Base-by-base conservation (phyloP, 169 alveolate genomes). In the Amoebophrya sp. region DNA sequence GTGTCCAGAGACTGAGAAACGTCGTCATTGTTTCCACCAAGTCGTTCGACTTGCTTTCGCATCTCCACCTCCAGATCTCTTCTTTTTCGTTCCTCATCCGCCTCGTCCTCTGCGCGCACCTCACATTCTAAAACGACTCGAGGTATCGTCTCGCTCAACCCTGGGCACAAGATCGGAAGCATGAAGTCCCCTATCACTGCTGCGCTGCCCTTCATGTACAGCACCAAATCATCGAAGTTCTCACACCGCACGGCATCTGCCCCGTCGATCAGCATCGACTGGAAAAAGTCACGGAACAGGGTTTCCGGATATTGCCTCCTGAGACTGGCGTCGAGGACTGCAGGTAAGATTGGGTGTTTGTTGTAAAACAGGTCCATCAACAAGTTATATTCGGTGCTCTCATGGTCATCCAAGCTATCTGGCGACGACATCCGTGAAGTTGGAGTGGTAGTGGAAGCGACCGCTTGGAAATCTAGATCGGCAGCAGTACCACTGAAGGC, bases 141-240 rank as follows among this genome's bases (percentile, higher is more conserved):
- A 29, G 83, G 83, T 36, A 65, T 1, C 2, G 2, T 0, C 83
- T 1, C 83, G 36, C 39, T 0, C 83, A 65, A 36, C 3, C 36
- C 83, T 6, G 83, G 83, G 83, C 83, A 65, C 36, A 65, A 36
- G 26, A 65, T 65, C n/a, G 83, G 83, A 29, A 65, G 26, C 83
- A 65, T 65, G 83, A 65, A 65, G 33, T 65, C 83, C 39, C 83
- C 83, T 29, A 65, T 65, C 83, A 65, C 83, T 6, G 83, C 83
- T 1, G 83, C 83, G 26, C 33, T 6, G 26, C 83, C 83, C 83
- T 65, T 65, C 83, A 65, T 65, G 83, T 65, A 65, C 2, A 26
- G 38, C 2, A 65, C 83, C 83, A 65, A 36, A 36, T 65, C 83
- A 36, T 65, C 83, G 26, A 65, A 65, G 83, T 65, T 6, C 33